phyloP scores from a whole-genome alignment of 1,284 basidiomycete species.

The Neonothopanus nambi region DNA sequence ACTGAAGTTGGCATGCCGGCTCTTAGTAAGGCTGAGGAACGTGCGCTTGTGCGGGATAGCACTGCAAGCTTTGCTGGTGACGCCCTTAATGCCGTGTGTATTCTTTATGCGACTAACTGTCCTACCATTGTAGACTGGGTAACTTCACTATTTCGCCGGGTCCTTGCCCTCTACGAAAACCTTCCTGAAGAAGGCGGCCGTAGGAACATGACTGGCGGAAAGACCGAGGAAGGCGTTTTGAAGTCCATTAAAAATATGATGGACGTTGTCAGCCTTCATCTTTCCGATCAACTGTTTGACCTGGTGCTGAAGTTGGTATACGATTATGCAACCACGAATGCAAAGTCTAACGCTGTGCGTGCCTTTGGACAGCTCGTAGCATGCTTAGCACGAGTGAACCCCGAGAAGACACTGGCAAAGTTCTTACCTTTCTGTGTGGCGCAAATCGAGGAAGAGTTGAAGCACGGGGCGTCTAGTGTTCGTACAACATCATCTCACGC shows the following conservation, averaged over 20 bases:
- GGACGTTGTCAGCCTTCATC: slow-evolving; percentile 85
- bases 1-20: slow-evolving; percentile 50
- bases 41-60: slow-evolving; percentile 72
- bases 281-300: slow-evolving; percentile 88
- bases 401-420: slow-evolving; percentile 76
- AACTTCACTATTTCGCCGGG: slow-evolving; percentile 81
- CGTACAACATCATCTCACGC: slow-evolving; percentile 86
- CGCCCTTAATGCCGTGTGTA: slow-evolving; percentile 13
- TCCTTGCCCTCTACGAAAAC: slow-evolving; percentile 89
- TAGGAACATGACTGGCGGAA: slow-evolving; percentile 81
- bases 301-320: slow-evolving; percentile 83
- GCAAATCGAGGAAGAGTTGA: slow-evolving; percentile 87
- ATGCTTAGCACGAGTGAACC: slow-evolving; percentile 81
- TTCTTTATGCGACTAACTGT: background rate
- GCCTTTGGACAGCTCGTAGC: slow-evolving; percentile 90
- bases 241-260: slow-evolving; percentile 82
- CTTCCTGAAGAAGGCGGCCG: slow-evolving; percentile 91
- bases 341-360: slow-evolving; percentile 86
- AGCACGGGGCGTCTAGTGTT: slow-evolving; percentile 89
- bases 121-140: slow-evolving; percentile 73
- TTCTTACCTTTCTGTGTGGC: slow-evolving; percentile 80
- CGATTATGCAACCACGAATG: slow-evolving; percentile 85
- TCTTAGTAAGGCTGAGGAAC: slow-evolving; percentile 71
- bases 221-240: slow-evolving; percentile 82
- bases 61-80: slow-evolving; percentile 79